These are phyloP conservation scores for Xerocomellus chrysenteron DNA, from an alignment of 768 basidiomycete species.

Conservation along the genomic window DNA sequence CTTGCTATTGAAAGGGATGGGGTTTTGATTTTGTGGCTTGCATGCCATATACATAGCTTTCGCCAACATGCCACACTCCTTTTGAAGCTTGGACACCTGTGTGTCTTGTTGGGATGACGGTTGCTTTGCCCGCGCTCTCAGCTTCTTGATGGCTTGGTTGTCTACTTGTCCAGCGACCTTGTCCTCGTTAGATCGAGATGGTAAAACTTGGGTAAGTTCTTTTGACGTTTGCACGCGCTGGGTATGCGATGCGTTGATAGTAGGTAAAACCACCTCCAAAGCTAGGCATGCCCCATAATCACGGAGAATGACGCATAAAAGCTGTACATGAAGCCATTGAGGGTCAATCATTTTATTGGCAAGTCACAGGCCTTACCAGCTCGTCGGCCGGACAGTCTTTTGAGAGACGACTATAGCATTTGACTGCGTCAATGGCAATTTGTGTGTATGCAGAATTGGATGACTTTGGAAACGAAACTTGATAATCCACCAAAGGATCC, in stretches of 20 bases:
- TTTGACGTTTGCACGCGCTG: neutral
- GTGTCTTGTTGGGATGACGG: neutral
- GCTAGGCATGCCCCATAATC: neutral
- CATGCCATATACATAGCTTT: neutral
- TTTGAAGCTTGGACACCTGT: neutral
- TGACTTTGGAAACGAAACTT: neutral
- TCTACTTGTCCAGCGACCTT: neutral
- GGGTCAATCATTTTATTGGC: neutral
- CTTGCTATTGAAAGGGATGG: neutral
- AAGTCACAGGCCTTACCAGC: neutral
- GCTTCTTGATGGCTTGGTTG: neutral
- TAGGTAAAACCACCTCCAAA: neutral
- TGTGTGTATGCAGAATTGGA: neutral
- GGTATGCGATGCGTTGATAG: neutral
- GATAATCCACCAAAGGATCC: constrained; percentile 1
- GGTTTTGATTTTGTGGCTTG: neutral
- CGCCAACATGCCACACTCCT: neutral
- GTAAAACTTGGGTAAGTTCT: neutral
- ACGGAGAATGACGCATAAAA: neutral
- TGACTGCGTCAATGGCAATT: neutral
- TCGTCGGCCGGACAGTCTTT: neutral
- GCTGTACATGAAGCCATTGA: neutral
- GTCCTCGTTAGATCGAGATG: neutral
- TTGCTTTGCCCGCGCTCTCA: neutral
- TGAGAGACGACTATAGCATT: neutral